phyloP scores from a whole-genome alignment of 805 yeast species.

The Saccharomycopsis capsularis region DNA sequence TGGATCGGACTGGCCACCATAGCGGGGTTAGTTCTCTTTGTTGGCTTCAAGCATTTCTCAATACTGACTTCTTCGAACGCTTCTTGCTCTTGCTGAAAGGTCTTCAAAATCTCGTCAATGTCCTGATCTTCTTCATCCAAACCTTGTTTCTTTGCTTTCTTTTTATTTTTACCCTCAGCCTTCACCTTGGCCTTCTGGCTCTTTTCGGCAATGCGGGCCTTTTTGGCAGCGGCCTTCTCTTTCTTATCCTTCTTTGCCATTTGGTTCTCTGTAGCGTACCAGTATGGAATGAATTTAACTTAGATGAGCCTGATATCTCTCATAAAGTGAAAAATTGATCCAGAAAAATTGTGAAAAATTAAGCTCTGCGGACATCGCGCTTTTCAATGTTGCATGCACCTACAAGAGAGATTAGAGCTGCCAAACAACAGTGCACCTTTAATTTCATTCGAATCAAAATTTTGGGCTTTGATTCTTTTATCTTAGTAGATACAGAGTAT shows the following conservation, averaged over 20 bases:
- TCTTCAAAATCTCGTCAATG: constrained; percentile 73
- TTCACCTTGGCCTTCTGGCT: constrained; percentile 68
- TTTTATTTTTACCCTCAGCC: constrained; percentile 67
- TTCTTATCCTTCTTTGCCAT: constrained; percentile 86
- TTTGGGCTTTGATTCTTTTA: too few relatives aligned
- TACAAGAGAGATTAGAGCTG: too few relatives aligned
- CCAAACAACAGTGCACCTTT: too few relatives aligned
- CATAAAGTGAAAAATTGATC: too few relatives aligned
- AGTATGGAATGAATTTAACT: too few relatives aligned
- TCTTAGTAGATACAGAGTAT: too few relatives aligned
- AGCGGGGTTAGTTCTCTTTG: constrained; percentile 64
- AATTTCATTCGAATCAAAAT: too few relatives aligned
- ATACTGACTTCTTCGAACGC: constrained; percentile 66
- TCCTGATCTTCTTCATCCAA: constrained; percentile 83
- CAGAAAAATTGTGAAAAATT: too few relatives aligned
- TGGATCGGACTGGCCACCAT: constrained; percentile 70
- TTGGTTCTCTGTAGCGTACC: too few relatives aligned
- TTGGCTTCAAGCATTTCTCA: constrained; percentile 52
- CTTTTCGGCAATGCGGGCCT: constrained; percentile 81
- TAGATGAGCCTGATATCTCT: too few relatives aligned
- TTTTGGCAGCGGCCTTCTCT: constrained; percentile 85
- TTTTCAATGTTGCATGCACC: too few relatives aligned
- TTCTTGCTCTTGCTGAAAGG: constrained; percentile 73
- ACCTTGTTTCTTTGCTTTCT: constrained; percentile 64
- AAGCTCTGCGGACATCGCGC: too few relatives aligned